These are phyloP conservation scores for Penicillium goetzii DNA, from an alignment of 495 filamentous ascomycete genomes.

Conservation along the genomic window DNA sequence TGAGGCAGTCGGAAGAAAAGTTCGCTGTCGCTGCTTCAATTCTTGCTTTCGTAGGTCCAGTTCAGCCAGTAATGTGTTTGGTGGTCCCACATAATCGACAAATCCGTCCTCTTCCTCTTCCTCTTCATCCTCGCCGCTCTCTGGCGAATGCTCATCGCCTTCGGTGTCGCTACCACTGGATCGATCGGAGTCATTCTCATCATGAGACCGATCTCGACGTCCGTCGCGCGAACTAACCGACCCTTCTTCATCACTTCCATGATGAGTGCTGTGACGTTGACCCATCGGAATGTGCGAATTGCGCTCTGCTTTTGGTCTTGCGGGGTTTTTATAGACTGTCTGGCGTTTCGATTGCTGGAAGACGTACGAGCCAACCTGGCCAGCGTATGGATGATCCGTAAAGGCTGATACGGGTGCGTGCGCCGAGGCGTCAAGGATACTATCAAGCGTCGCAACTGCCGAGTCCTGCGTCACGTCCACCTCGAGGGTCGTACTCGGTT, in stretches of 20 bases:
- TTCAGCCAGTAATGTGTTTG: constrained; percentile 91
- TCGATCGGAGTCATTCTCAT: constrained; percentile 22
- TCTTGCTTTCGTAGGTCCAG: constrained; percentile 86
- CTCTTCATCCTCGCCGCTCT: constrained; percentile 39
- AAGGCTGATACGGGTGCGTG: constrained; percentile 92
- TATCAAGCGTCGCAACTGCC: constrained; percentile 86
- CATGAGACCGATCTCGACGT: constrained; percentile 26
- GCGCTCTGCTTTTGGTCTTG: constrained; percentile 28
- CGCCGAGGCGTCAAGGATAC: constrained; percentile 92
- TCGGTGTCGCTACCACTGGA: constrained; percentile 27
- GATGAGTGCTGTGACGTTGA: constrained; percentile 22
- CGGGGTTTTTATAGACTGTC: constrained; percentile 26
- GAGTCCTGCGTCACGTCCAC: constrained; percentile 77
- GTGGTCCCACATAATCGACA: constrained; percentile 65
- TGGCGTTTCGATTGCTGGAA: constrained; percentile 54
- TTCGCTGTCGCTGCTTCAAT: constrained; percentile 73
- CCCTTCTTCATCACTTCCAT: constrained; percentile 15
- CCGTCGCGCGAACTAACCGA: constrained; percentile 8
- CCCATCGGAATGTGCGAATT: constrained; percentile 30
- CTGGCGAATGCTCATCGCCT: constrained; percentile 28
- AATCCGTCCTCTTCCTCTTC: constrained; percentile 44
- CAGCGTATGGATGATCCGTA: constrained; percentile 87
- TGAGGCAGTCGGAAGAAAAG: constrained; percentile 61
- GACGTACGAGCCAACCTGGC: constrained; percentile 67
- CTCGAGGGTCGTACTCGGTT: constrained; percentile 60